Evolutionary conservation across 768 basidiomycete species (phyloP), one percentile per base, ranked within the genome.

Genomic region (Mycena sanguinolenta): DNA sequence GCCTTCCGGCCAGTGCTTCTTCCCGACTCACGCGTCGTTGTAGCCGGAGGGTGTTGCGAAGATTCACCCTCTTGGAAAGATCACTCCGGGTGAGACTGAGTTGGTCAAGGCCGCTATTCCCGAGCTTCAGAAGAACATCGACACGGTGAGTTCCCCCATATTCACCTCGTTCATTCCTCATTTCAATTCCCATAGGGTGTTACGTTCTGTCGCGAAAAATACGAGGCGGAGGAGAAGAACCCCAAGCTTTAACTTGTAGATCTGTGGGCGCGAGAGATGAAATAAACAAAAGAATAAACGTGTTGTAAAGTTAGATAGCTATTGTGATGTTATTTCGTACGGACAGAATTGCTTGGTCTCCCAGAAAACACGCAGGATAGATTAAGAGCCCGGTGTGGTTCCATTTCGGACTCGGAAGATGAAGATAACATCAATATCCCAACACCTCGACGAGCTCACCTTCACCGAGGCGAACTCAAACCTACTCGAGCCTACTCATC

Each of bases 71-170:
- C 86, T 99, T 49, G 97, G 97, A 5, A 84, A 85, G 57, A 82
- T 97, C 76, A 90, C 91, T 2, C 85, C 86, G 2, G 88, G 83
- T 62, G 97, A 99, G 86, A 80, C 90, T 75, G 82, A 76, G n/a
- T 91, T 99, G 65, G 79, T 99, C 79, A 82, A 88, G 74, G 92
- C 92, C 75, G 95, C 94, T 46, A 78, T 98, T 64, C 91, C 93
- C 16, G 97, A 98, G 79, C 87, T 97, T 38, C 75, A 78, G 58
- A 84, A 77, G 62, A 96, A 91, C 83, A 96, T 97, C 75, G 81
- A 88, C 58, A 93, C 88, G 74, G 92, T 91, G 68, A 52, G 85
- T 82, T 54, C 28, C 27, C 17, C 8, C 36, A 17, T 14, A 16
- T 44, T 13, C n/a, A 8, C 1, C 50, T 34, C 27, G 14, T 16